Evolutionary conservation across 331 rosid genomes (phyloP), one percentile per base, ranked within the genome.

Genomic region (Quercus tomentella): DNA sequence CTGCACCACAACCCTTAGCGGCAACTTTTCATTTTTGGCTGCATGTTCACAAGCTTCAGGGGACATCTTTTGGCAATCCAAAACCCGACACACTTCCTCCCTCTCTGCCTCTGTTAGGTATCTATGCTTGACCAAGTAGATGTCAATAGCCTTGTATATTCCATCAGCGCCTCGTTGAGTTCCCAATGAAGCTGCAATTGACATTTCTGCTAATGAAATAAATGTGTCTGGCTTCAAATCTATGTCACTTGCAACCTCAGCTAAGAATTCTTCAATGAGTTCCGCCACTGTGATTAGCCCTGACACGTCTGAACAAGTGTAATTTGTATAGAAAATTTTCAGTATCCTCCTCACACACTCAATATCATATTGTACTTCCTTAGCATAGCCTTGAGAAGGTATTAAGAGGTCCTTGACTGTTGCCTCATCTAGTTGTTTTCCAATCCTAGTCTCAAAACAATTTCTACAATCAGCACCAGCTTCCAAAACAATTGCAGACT

Each of bases 1-100:
- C 77, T 90, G 94, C 60, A 88, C 83, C 76, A 83, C 90, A 43
- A 78, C 82, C 74, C 90, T 86, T 41, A 86, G 18, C 1, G 94
- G 94, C 61, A 90, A 57, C 71, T 79, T 67, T 56, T 85, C 81
- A 23, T 90, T 88, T 66, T 80, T 84, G 0, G 92, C 84, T 0
- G 92, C 94, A 7, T 88, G 91, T 45, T 90, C 91, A 70, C 87
- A 81, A 41, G 89, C 91, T 81, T 86, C 82, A 0, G 77, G 18
- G 1, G 91, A 83, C 91, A 90, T 81, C 76, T 80, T 85, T 26
- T 85, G 83, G 66, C 72, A 80, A 65, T 90, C 89, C 82, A 90
- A 26, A 9, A 77, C 83, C 30, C 56, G 67, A 54, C 94, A 90
- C 33, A 85, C 86, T 83, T 81, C 79, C 52, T 86, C 87, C 56